Conservation (phyloP, 2,329 filamentous ascomycete genomes). For the Aspergillus udagawae region DNA sequence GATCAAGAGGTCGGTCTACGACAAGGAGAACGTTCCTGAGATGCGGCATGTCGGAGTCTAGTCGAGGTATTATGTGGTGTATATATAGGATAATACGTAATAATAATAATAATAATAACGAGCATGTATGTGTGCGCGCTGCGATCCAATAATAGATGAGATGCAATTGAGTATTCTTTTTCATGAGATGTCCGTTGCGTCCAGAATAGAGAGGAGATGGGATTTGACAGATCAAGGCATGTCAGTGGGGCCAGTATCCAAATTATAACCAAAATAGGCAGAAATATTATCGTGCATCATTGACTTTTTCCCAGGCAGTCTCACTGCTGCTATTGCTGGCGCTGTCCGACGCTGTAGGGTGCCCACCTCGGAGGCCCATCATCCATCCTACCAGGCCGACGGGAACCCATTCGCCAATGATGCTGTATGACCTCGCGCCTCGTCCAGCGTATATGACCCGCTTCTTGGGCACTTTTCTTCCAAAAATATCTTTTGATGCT, state of each 20-base stretch:
- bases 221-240: not conserved
- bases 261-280: not conserved
- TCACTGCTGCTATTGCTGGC: slow-evolving; percentile 32
- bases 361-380: slow-evolving; percentile 65
- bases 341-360: slow-evolving; percentile 16
- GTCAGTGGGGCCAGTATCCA: not conserved
- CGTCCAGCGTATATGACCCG: slow-evolving; percentile 75
- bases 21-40: slow-evolving; percentile 13
- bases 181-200: not conserved
- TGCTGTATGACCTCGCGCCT: slow-evolving; percentile 76
- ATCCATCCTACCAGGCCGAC: slow-evolving; percentile 81
- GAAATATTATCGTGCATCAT: slow-evolving; percentile 7
- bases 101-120: not conserved
- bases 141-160: not conserved
- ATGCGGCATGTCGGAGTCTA: slow-evolving; percentile 7
- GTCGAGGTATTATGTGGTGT: not conserved
- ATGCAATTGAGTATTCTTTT: not conserved
- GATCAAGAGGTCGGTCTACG: slow-evolving; percentile 21
- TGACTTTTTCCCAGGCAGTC: slow-evolving; percentile 32
- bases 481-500: slow-evolving; percentile 36
- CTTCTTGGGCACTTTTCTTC: slow-evolving; percentile 31
- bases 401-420: slow-evolving; percentile 79
- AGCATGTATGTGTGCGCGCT: not conserved
- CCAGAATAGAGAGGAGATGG: not conserved
- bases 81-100: not conserved